Conservation (phyloP, 176 grass and related monocot species). For the Aegilops bicornis region DNA sequence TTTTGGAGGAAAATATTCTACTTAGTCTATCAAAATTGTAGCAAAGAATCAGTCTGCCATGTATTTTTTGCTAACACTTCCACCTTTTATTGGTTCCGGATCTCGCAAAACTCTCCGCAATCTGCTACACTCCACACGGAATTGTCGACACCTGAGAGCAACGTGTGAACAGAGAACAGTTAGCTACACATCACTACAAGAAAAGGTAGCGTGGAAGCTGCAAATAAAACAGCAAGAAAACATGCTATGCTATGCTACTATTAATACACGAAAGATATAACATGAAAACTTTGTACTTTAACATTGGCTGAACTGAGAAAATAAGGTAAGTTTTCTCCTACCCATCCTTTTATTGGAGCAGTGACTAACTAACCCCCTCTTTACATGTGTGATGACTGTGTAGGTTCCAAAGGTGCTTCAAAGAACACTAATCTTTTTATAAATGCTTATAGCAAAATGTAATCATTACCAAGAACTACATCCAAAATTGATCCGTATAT, state of each 20-base stretch:
- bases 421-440: slow-evolving; percentile 11
- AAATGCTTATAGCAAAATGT: neutral
- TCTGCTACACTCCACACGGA: slow-evolving; percentile 38
- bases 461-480: slow-evolving; percentile 2
- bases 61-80: slow-evolving; percentile 39
- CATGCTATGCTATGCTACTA: neutral
- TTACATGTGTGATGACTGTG: neutral
- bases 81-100: slow-evolving; percentile 33
- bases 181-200: neutral
- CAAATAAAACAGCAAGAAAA: slow-evolving; percentile 22
- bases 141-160: slow-evolving; percentile 32
- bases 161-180: neutral
- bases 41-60: slow-evolving; percentile 38
- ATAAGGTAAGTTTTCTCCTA: neutral
- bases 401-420: neutral
- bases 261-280: neutral
- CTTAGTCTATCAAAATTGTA: slow-evolving; percentile 60
- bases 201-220: neutral
- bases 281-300: neutral
- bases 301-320: neutral
- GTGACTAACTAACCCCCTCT: neutral
- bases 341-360: neutral
- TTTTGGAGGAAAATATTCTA: slow-evolving; percentile 4
- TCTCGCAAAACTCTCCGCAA: slow-evolving; percentile 35
- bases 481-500: neutral